Evolutionary conservation across 805 yeast genomes (phyloP).

Genomic region (Zygosaccharomyces pseudorouxii): DNA sequence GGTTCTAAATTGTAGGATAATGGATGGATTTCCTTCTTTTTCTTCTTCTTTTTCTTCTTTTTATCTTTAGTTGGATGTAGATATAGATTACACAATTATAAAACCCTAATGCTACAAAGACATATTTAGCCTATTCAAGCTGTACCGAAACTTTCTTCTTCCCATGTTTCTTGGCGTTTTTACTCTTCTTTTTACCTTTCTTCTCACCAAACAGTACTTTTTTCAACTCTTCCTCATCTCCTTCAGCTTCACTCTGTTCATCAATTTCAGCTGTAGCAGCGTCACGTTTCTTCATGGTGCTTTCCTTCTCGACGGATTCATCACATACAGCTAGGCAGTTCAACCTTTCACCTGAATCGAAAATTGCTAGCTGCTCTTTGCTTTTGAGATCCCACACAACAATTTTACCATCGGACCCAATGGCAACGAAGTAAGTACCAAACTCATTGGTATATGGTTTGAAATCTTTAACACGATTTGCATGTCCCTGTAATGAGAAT

Average conservation of each 20-base stretch:
- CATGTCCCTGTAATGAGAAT: conserved; percentile 71
- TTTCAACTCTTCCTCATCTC: conserved; percentile 64
- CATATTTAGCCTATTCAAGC: conserved; percentile 39
- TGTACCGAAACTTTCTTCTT: conserved; percentile 50
- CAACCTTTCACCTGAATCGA: conserved; percentile 84
- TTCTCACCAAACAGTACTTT: conserved; percentile 50
- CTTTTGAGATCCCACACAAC: conserved; percentile 78
- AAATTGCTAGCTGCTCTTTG: conserved; percentile 82
- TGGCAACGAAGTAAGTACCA: conserved; percentile 57
- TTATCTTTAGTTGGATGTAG: conserved; percentile 1
- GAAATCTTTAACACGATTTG: conserved; percentile 80
- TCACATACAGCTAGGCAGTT: conserved; percentile 77
- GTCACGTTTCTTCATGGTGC: conserved; percentile 60
- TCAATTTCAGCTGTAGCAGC: conserved; percentile 50
- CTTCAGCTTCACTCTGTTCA: conserved; percentile 70
- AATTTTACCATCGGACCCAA: conserved; percentile 89
- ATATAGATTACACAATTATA: conserved; percentile 10
- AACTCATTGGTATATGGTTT: conserved; percentile 45
- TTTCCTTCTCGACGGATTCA: conserved; percentile 71
- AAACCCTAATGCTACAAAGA: not conserved
- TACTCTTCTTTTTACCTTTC: conserved; percentile 39
- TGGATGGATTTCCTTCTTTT: not conserved
- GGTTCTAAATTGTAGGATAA: conserved; percentile 40
- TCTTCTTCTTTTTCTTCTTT: not conserved
- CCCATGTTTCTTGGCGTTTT: conserved; percentile 39